Percentiles rank a stretch among this genome's conserved stretches.
Conservation (phyloP, 345 rosid species). For the Rubroshorea leprosula region DNA sequence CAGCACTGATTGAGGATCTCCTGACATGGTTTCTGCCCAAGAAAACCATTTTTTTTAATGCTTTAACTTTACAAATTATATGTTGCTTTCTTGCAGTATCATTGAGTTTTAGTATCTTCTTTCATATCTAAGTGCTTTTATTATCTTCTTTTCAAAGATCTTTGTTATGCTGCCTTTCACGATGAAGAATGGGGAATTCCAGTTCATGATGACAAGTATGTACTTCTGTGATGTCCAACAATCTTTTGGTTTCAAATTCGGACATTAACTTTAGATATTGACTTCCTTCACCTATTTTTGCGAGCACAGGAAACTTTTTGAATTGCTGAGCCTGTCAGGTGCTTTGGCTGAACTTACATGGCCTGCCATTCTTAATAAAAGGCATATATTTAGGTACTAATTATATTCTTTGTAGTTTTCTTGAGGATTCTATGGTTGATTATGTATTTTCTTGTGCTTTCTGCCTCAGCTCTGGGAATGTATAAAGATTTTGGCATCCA, state of each 20-base stretch:
- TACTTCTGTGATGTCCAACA: slow-evolving; percentile 4
- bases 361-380: slow-evolving; percentile 70
- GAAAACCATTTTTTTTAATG: too few relatives aligned
- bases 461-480: background rate
- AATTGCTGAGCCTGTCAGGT: slow-evolving; percentile 72
- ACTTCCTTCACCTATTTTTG: slow-evolving; percentile 9
- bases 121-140: too few relatives aligned
- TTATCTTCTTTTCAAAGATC: slow-evolving; percentile 30
- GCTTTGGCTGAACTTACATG: slow-evolving; percentile 84
- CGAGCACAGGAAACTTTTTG: slow-evolving; percentile 73
- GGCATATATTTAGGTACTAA: slow-evolving; percentile 66
- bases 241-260: background rate
- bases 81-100: too few relatives aligned
- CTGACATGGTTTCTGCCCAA: too few relatives aligned
- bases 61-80: too few relatives aligned
- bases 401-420: background rate
- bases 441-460: background rate
- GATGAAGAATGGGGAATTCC: slow-evolving; percentile 99
- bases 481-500: background rate
- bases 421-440: background rate
- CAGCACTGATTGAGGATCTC: too few relatives aligned
- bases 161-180: slow-evolving; percentile 59
- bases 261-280: background rate
- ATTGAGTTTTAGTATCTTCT: too few relatives aligned
- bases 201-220: slow-evolving; percentile 85